Evolutionary conservation across 2,329 filamentous ascomycete genomes (phyloP).

Genomic region (Eutypella sp.): DNA sequence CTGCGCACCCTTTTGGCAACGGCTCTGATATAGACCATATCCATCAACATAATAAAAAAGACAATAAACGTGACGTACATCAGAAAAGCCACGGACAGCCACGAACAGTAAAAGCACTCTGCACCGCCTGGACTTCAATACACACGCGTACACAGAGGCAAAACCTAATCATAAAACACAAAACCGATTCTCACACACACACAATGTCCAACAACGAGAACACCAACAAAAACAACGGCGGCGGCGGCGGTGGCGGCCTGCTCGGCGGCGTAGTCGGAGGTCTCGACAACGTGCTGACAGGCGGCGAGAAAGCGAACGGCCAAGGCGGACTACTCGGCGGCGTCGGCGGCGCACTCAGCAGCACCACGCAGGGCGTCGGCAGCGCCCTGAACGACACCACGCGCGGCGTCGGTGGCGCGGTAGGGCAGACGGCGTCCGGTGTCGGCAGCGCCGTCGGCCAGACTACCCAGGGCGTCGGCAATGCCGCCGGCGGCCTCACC

Average conservation of each 20-base stretch:
- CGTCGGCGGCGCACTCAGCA: conserved; percentile 23
- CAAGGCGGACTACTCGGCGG: conserved; percentile 30
- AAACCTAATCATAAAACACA: no score
- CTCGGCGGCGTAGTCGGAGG: conserved; percentile 27
- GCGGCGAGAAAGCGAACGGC: conserved; percentile 27
- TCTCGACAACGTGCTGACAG: conserved; percentile 29
- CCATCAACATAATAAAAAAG: no score
- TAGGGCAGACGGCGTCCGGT: conserved; percentile 26
- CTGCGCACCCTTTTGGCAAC: no score
- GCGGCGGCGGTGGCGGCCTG: conserved; percentile 27
- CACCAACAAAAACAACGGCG: neutral
- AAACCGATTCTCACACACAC: no score
- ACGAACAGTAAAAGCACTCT: no score
- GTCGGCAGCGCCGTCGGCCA: conserved; percentile 20
- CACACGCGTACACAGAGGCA: conserved; percentile 1
- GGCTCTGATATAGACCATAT: no score
- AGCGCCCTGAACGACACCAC: conserved; percentile 27
- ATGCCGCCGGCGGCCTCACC: conserved; percentile 14
- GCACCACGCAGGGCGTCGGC: conserved; percentile 25
- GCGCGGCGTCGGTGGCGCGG: conserved; percentile 23
- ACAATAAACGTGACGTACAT: no score
- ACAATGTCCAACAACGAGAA: conserved; percentile 28
- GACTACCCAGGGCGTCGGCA: conserved; percentile 12
- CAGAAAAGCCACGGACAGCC: no score
- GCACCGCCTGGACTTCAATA: neutral